Base-by-base conservation (phyloP, 345 rosid species). In the Microcos paniculata region DNA sequence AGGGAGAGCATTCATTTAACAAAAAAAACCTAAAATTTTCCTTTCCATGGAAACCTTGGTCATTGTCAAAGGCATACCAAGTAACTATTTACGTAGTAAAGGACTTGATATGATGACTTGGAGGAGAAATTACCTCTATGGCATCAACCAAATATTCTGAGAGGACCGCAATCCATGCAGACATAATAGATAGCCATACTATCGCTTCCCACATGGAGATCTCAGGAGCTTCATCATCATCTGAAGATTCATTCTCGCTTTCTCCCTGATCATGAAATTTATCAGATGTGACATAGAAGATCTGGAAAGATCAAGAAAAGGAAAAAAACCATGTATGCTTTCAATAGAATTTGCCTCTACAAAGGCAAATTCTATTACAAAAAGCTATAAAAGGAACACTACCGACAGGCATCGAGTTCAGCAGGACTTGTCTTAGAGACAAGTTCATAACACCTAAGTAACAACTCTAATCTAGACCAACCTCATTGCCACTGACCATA, bases 111-210 rank as follows among this genome's bases (percentile, higher is more conserved):
- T 12, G 33, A 16, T 57, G 23, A 55, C 33, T 57, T 4, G 33
- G 30, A 55, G 26, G 16, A 40, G 23, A 49, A 30, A 24, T 46
- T 82, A 94, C 98, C 92, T 92, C 81, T 38, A 94, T 90, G 66
- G 97, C 97, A 87, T 90, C 95, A 23, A 92, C 98, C 76, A 94
- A 84, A 82, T 92, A 94, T 52, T 90, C 95, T 1, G 98, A 94
- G 52, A 94, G 86, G 77, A 91, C 74, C 58, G 97, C 90, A 51
- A 92, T 92, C 93, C 96, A 91, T 63, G 86, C 88, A 3, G 97
- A 88, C 85, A 94, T 83, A 71, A 92, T 84, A 18, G 86, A 80
- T 72, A 94, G 96, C 98, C 98, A 94, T 48, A 88, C 78, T 21
- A 94, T 72, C 24, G 97, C 82, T 86, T 94, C 98, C 88, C 87